Evolutionary conservation across 2,329 filamentous ascomycete genomes (phyloP), one percentile per base, ranked within the genome.

Genomic region (Xylaria sp.): DNA sequence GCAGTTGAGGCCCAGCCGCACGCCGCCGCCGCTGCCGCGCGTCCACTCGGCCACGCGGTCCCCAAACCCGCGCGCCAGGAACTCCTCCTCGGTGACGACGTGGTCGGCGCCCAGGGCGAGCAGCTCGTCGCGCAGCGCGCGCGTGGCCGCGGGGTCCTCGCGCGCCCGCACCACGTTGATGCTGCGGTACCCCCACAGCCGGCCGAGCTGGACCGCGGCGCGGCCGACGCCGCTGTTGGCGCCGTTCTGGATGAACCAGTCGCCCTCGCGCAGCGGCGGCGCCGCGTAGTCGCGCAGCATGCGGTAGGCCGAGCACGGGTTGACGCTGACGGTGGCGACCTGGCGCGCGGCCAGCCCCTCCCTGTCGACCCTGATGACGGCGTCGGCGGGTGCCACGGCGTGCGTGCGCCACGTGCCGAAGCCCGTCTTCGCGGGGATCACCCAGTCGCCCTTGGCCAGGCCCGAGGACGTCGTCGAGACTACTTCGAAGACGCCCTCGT

Each of bases 211-310:
- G 71, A 98, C 96, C 11, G 93, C 95, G 2, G 94, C 92, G 44
- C 96, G 85, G 1, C 96, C 96, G 17, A 99, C 96, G 11, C 94
- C 96, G 47, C 90, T 93, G 80, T 99, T 99, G 44, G 95, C 96
- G 7, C 95, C 96, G 78, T 99, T 99, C 81, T 99, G 96, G 53
- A 99, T 89, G 77, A 97, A 93, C 94, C 95, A 99, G 63, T 96
- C 91, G 61, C 94, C 92, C n/a, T 89, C 87, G 62, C 81, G 82
- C 55, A 86, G 71, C 1, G 79, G 81, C 11, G 83, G 78, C 60
- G 81, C 79, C 66, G 82, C 81, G 76, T 95, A 97, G 77, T 95
- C 92, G 63, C 89, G 89, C 65, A 99, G 86, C 90, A 99, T 96
- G 61, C 94, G 89, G 81, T 97, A 98, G 1, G 96, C 96, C 1